Evolutionary conservation across 1,139 yeast genomes (phyloP).

Genomic region (Kodamaea plutei): DNA sequence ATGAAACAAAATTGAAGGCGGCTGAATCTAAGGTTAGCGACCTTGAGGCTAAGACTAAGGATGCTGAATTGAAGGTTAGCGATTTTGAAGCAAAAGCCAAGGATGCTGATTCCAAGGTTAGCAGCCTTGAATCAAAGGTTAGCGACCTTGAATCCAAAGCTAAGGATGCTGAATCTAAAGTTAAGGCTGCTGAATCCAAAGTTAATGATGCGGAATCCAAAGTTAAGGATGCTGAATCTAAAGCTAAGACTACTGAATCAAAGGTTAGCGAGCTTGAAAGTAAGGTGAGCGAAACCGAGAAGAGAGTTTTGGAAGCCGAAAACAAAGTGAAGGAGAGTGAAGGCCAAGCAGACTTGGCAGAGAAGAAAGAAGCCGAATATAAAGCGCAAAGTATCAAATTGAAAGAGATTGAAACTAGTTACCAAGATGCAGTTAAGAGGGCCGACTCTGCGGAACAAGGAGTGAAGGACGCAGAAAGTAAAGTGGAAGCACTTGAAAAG

Average conservation of each 20-base stretch:
- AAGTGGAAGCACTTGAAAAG: conserved; percentile 1
- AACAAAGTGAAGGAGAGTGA: neutral
- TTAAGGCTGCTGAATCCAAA: no score
- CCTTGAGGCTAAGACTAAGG: conserved; percentile 1
- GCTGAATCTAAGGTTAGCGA: conserved; percentile 1
- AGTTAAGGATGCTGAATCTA: neutral
- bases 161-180: conserved; percentile 1
- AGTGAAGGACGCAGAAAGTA: neutral
- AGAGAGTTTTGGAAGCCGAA: no score
- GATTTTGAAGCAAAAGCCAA: neutral
- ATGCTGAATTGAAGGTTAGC: conserved; percentile 2
- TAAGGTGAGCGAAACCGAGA: neutral
- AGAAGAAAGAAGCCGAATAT: neutral
- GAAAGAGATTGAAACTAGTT: no score
- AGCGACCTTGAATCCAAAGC: neutral
- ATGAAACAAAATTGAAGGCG: conserved; percentile 2
- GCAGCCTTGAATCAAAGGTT: neutral
- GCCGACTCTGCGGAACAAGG: conserved; percentile 1
- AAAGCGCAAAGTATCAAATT: neutral
- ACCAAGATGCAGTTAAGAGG: conserved; percentile 1
- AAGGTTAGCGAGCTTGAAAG: no score
- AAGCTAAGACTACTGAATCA: neutral
- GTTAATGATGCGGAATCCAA: neutral
- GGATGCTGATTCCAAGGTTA: neutral
- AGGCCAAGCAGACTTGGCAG: no score